Conservation (phyloP, 2,329 filamentous ascomycete genomes). For the Chrysosporium keratinophilum region DNA sequence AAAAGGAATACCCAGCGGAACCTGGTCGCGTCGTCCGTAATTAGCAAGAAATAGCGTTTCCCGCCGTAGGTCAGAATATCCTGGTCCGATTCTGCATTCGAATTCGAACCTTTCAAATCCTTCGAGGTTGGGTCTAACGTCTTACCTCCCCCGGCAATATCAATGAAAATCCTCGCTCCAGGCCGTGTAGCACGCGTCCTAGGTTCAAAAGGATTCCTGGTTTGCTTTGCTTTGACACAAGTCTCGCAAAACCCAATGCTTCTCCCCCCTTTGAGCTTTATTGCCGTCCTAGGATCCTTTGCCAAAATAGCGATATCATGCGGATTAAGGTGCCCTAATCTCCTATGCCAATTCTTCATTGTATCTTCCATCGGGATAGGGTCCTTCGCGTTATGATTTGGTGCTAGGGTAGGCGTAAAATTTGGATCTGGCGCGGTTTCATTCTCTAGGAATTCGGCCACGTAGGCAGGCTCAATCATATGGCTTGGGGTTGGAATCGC, state of each 20-base stretch:
- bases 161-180: too few species aligned
- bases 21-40: too few species aligned
- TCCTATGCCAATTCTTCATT: neutral
- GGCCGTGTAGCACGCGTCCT: too few species aligned
- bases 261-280: neutral
- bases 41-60: too few species aligned
- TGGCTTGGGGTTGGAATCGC: neutral
- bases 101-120: too few species aligned
- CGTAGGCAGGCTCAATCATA: neutral
- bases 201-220: neutral
- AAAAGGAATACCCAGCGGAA: too few species aligned
- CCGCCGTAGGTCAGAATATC: too few species aligned
- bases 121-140: too few species aligned
- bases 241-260: neutral
- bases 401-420: neutral
- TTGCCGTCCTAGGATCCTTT: neutral
- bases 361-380: neutral
- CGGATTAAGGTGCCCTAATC: neutral
- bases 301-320: neutral
- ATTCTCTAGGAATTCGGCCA: neutral
- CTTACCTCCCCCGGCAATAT: too few species aligned
- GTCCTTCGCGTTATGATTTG: neutral
- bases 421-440: neutral
- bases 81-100: too few species aligned
- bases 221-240: neutral